phyloP scores from a whole-genome alignment of 176 grass and related monocot genomes.

The Carex parvula region DNA sequence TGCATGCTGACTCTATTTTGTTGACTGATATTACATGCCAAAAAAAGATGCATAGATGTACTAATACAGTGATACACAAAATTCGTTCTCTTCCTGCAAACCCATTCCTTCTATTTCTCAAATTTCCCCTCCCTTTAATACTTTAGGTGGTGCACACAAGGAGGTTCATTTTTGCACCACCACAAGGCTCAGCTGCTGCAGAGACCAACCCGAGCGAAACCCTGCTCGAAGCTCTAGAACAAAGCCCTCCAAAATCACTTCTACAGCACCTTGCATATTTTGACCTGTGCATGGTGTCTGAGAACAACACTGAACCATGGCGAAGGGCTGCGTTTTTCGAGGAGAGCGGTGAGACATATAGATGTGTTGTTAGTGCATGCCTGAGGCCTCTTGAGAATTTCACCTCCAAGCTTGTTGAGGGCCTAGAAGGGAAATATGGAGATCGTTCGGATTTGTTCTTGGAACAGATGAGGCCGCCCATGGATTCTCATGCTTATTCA shows the following conservation, averaged over 20 bases:
- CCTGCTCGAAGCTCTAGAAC: constrained; percentile 78
- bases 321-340: constrained; percentile 75
- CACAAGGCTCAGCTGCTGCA: constrained; percentile 72
- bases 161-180: constrained; percentile 75
- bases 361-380: constrained; percentile 60
- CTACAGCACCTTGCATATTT: constrained; percentile 85
- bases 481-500: constrained; percentile 22
- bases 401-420: constrained; percentile 56
- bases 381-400: constrained; percentile 82
- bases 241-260: constrained; percentile 61
- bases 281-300: constrained; percentile 83
- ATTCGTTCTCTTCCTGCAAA: constrained; percentile 5
- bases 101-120: not conserved
- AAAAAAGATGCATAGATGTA: constrained; percentile 10
- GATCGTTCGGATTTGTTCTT: constrained; percentile 53
- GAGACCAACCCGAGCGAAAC: constrained; percentile 79
- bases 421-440: constrained; percentile 47
- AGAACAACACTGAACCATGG: constrained; percentile 79
- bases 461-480: constrained; percentile 44
- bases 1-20: not conserved
- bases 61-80: not conserved
- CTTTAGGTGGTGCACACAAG: constrained; percentile 81
- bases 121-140: constrained; percentile 17
- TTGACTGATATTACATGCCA: not conserved
- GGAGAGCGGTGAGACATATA: constrained; percentile 89